Percentiles rank a stretch among this genome's conserved stretches.
Conservation (phyloP, 768 basidiomycete genomes). For the Tricholoma flavovirens region DNA sequence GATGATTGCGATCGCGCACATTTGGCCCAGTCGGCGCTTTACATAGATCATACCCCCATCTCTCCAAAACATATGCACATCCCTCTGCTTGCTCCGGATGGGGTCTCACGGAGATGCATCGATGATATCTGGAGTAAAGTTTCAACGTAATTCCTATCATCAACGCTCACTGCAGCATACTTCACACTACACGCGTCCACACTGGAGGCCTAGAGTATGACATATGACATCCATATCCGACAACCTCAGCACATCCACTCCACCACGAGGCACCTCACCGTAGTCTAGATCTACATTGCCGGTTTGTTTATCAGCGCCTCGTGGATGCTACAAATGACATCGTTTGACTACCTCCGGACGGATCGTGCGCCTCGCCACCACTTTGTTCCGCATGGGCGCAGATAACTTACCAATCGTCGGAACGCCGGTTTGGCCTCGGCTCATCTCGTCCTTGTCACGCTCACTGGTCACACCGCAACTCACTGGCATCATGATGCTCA, state of each 20-base stretch:
- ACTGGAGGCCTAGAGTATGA: neutral
- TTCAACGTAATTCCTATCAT: neutral
- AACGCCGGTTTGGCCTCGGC: neutral
- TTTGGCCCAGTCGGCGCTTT: neutral
- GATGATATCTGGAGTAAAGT: neutral
- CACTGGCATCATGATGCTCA: too few relatives aligned
- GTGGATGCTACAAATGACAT: slow-evolving; percentile 13
- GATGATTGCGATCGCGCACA: neutral
- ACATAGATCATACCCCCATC: neutral
- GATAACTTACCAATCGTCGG: neutral
- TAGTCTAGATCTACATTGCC: neutral
- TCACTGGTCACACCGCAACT: too few relatives aligned
- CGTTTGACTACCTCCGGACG: slow-evolving; percentile 11
- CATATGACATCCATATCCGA: neutral
- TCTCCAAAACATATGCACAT: neutral
- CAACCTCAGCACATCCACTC: slow-evolving; percentile 5
- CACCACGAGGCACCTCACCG: slow-evolving; percentile 6
- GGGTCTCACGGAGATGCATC: neutral
- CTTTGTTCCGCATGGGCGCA: slow-evolving; percentile 1
- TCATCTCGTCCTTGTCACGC: neutral
- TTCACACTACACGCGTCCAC: neutral
- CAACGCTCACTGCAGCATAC: neutral
- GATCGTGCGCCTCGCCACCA: neutral
- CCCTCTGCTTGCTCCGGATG: neutral
- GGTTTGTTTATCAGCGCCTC: slow-evolving; percentile 11